Base-by-base conservation (phyloP, 495 filamentous ascomycete species). In the Penicillium riverlandense region DNA sequence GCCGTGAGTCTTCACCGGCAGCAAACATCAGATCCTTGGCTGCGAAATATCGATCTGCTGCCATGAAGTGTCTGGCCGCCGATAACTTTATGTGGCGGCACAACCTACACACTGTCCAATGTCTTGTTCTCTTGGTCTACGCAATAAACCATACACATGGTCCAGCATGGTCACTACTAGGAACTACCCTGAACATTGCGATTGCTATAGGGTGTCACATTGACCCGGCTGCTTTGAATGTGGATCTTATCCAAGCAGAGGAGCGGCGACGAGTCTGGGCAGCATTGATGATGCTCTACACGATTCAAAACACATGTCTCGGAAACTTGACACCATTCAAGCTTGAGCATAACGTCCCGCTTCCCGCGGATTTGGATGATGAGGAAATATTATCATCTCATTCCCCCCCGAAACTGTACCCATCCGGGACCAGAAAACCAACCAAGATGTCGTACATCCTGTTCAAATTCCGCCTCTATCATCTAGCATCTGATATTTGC, bases 211-310 rank as follows among this genome's bases (percentile, higher is more conserved):
- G 41, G 10, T 50, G 48, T 16, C 42, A 45, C 16, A 42, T 50
- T 41, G 48, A 50, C 29, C 48, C 48, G 8, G 43, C 31, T n/a
- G 12, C 11, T 6, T 35, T 50, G 16, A 35, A 44, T n/a, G 11
- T 45, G 38, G 9, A 6, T 16, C 14, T 15, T 29, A 29, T 50
- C 12, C 42, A 45, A 11, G 43, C 16, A 3, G 27, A 50, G 34
- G 48, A 50, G 34, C 38, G 42, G 11, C 42, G 48, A 11, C 35
- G 51, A 37, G 42, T 28, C n/a, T 54, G 51, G 51, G 37, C 42
- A 8, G 45, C 34, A 1, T 15, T 53, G 10, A 48, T 45, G 44
- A 45, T 48, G 44, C 41, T 53, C 9, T 45, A 41, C 22, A 43
- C 39, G 6, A 48, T 43, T 39, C 46, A 48, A 29, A 48, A 48